Evolutionary conservation across 306 rosid species (phyloP).

Genomic region (Castanopsis chinensis): DNA sequence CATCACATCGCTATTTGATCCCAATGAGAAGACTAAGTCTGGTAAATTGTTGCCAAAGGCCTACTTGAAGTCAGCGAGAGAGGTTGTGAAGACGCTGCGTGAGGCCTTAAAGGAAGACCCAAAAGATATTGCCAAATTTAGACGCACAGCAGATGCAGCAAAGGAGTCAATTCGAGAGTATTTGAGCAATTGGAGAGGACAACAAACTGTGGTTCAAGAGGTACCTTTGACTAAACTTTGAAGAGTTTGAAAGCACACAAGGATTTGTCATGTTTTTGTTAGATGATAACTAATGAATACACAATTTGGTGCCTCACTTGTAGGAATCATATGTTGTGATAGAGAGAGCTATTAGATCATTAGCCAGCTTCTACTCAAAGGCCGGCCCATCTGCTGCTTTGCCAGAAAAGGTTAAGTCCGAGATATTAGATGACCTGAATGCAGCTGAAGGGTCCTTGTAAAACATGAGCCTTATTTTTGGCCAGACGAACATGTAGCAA

Average conservation of each 20-base stretch:
- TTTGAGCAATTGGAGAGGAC: constrained; percentile 81
- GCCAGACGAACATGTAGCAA: not conserved
- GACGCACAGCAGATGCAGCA: constrained; percentile 93
- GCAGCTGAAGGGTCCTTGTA: constrained; percentile 67
- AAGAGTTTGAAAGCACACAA: not conserved
- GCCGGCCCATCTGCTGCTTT: constrained; percentile 88
- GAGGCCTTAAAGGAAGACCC: constrained; percentile 72
- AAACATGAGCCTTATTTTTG: not conserved
- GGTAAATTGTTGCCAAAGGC: constrained; percentile 89
- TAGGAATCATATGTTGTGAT: constrained; percentile 76
- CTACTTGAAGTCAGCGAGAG: constrained; percentile 77
- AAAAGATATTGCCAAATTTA: constrained; percentile 60
- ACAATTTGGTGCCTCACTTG: constrained; percentile 26
- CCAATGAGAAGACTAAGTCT: constrained; percentile 63
- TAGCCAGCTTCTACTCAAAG: constrained; percentile 79
- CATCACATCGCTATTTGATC: constrained; percentile 63
- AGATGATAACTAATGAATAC: constrained; percentile 1
- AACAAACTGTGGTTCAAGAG: constrained; percentile 58
- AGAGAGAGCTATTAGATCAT: constrained; percentile 79
- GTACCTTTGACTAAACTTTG: constrained; percentile 25
- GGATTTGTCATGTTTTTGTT: constrained; percentile 5
- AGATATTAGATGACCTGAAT: constrained; percentile 62
- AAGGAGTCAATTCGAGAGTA: constrained; percentile 86
- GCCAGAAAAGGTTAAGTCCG: constrained; percentile 64
- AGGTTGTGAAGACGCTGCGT: constrained; percentile 76